phyloP scores from a whole-genome alignment of 164 flowering plant species.

The Aristolochia fimbriata region DNA sequence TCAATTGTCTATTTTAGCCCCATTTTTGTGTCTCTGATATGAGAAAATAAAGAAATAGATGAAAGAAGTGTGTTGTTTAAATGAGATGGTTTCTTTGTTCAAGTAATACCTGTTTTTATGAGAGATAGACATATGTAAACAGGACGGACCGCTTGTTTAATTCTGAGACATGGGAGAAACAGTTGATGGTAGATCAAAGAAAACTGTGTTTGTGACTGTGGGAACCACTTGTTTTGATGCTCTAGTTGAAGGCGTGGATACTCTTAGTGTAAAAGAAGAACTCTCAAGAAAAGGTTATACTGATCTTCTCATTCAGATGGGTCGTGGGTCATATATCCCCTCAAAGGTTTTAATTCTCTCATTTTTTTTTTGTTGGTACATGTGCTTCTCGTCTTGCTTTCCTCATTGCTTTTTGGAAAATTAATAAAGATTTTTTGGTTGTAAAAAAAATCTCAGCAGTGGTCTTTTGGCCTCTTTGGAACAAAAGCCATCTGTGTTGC shows the following conservation, averaged over 20 bases:
- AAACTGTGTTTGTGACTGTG: constrained; percentile 68
- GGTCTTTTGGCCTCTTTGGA: too few species aligned
- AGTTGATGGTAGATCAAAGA: constrained; percentile 8
- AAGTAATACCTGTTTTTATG: not conserved
- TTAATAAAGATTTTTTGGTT: too few species aligned
- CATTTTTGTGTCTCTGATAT: too few species aligned
- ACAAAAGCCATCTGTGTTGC: too few species aligned
- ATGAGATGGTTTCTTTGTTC: not conserved
- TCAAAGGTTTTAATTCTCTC: constrained; percentile 36
- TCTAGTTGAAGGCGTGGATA: constrained; percentile 59
- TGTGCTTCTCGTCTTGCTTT: not conserved
- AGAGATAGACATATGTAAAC: not conserved
- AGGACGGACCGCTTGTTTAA: not conserved
- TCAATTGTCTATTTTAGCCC: too few species aligned
- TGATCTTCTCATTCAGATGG: constrained; percentile 73
- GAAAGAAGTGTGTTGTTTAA: too few species aligned
- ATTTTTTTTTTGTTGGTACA: not conserved
- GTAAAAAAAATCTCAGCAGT: too few species aligned
- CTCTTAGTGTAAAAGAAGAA: constrained; percentile 37
- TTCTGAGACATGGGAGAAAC: constrained; percentile 7
- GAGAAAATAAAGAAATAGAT: too few species aligned
- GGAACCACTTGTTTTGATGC: constrained; percentile 87
- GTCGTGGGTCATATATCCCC: constrained; percentile 69
- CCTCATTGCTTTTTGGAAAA: too few species aligned
- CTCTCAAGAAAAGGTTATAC: constrained; percentile 56